Conservation (phyloP, 495 filamentous ascomycete genomes). For the Gamarada debralockiae region DNA sequence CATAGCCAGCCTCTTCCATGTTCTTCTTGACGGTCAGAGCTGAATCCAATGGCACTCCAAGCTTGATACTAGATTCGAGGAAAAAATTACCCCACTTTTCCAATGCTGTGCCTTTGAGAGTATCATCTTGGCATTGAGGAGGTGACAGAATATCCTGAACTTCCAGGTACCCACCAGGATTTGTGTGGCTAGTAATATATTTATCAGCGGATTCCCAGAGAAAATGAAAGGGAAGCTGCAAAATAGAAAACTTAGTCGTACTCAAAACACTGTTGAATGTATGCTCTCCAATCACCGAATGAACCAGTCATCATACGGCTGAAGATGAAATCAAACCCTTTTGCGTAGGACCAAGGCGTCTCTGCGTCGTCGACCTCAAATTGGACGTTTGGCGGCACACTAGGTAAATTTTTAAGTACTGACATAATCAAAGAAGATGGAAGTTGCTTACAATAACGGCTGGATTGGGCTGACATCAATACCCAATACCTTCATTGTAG, state of each 20-base stretch:
- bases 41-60: constrained; percentile 19
- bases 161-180: constrained; percentile 39
- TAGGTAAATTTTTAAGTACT: not conserved
- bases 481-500: constrained; percentile 26
- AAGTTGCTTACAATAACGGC: constrained; percentile 3
- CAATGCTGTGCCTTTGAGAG: too few species aligned
- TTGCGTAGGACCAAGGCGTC: constrained; percentile 25
- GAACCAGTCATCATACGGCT: constrained; percentile 3
- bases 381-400: constrained; percentile 24
- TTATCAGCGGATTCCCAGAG: not conserved
- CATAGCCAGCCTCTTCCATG: constrained; percentile 46
- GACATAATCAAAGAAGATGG: not conserved
- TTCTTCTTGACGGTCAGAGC: constrained; percentile 22
- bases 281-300: not conserved
- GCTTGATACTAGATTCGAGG: too few species aligned
- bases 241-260: not conserved
- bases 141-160: not conserved
- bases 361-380: constrained; percentile 29
- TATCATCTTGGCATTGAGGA: not conserved
- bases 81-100: too few species aligned
- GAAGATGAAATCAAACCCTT: constrained; percentile 28
- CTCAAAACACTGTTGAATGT: constrained; percentile 2
- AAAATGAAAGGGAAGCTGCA: not conserved
- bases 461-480: constrained; percentile 35
- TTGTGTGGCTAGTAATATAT: constrained; percentile 8